Evolutionary conservation across 2,329 filamentous ascomycete genomes (phyloP), one percentile per base, ranked within the genome.

Genomic region (Rutstroemia sp.): DNA sequence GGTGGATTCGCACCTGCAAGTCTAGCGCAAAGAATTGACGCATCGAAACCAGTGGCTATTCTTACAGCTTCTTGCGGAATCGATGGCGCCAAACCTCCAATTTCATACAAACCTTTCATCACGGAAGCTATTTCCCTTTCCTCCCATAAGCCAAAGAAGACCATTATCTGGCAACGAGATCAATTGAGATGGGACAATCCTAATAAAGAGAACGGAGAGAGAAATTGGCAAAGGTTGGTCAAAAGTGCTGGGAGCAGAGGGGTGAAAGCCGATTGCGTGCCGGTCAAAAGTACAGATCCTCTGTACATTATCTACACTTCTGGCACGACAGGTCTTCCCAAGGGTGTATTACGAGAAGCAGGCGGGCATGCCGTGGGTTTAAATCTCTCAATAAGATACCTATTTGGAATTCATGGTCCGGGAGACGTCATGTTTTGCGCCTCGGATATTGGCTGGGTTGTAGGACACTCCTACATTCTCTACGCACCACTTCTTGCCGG

Each of bases 231-330:
- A 67, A 76, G 82, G 57, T 74, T 95, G 17, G 83, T 89, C 4
- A 83, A 84, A 64, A 89, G 85, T 63, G 89, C 86, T 3, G 79
- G 74, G 46, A 81, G 81, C 44, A 77, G 89, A 58, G 83, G 83
- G 0, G 64, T 91, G 38, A 85, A 79, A 66, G 88, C 88, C 0
- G 84, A 78, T 6, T 87, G 88, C 57, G 90, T 95, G 12, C 83
- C 91, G 0, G 84, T 96, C 2, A 83, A 80, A 60, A 89, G 88
- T 52, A 84, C 80, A 7, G 90, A 96, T 63, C 82, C 82, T 1
- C 73, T 95, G n/a, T 96, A 96, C 71, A 88, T 95, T 63, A 95
- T 95, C 57, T 92, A 95, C 68, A 95, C 90, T 0, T 89, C 85
- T 51, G 84, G 89, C 12, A 95, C 90, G 0, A 95, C 89, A 0